A percentile compares a stretch with the other conserved stretches of the same genome.
Conservation (phyloP, 2,329 filamentous ascomycete genomes). For the Pseudocercospora macadamiae region DNA sequence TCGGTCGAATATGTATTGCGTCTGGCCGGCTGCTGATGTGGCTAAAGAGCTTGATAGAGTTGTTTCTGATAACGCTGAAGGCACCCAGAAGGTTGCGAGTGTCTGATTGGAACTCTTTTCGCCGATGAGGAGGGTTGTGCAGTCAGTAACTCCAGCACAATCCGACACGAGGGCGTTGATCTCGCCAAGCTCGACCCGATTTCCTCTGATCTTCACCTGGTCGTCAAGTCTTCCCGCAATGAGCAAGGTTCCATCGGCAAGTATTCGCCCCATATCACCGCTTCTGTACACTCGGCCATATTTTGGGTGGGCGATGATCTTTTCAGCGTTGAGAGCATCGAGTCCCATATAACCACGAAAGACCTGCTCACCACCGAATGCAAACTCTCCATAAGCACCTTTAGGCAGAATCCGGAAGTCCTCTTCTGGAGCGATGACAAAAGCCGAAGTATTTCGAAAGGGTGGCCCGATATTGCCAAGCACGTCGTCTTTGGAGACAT, state of each 20-base stretch:
- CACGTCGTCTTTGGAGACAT: slow-evolving; percentile 60
- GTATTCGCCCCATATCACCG: slow-evolving; percentile 78
- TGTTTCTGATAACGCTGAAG: not conserved
- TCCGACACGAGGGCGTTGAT: slow-evolving; percentile 67
- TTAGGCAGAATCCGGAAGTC: slow-evolving; percentile 61
- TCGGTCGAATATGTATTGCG: slow-evolving; percentile 54
- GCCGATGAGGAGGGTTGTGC: slow-evolving; percentile 63
- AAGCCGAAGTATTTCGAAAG: slow-evolving; percentile 74
- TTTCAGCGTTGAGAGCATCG: slow-evolving; percentile 63
- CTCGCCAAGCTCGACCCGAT: slow-evolving; percentile 77
- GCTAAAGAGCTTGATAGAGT: not conserved
- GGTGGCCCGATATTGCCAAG: slow-evolving; percentile 77
- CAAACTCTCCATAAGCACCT: slow-evolving; percentile 79
- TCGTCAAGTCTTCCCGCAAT: slow-evolving; percentile 75
- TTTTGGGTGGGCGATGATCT: slow-evolving; percentile 68
- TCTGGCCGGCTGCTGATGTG: slow-evolving; percentile 1
- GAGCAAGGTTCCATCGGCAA: slow-evolving; percentile 73
- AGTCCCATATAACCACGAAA: slow-evolving; percentile 72
- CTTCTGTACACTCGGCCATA: slow-evolving; percentile 79
- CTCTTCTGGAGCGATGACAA: slow-evolving; percentile 58
- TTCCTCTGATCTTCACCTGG: slow-evolving; percentile 80
- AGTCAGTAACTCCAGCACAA: slow-evolving; percentile 59
- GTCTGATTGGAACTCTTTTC: slow-evolving; percentile 49
- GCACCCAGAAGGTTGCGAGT: slow-evolving; percentile 72
- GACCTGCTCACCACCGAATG: slow-evolving; percentile 84